Conservation (phyloP, 2,329 filamentous ascomycete genomes). For the Fusarium buharicum region DNA sequence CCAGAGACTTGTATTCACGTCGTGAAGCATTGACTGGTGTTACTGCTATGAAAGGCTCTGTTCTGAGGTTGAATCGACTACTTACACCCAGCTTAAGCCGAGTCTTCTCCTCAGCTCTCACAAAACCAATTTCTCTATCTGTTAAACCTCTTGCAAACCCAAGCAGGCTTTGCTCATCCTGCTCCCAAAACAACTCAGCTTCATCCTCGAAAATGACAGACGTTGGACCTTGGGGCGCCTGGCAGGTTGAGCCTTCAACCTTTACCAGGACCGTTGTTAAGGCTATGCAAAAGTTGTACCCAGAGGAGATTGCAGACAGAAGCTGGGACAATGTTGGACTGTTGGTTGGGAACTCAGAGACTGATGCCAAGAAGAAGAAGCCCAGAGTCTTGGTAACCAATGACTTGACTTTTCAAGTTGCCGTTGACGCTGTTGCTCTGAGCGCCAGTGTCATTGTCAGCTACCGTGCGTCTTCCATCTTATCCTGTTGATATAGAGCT, state of each 20-base stretch:
- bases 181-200: background rate
- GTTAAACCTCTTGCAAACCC: background rate
- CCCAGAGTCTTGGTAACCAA: constrained; percentile 73
- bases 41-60: constrained; percentile 31
- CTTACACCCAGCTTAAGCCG: constrained; percentile 10
- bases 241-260: constrained; percentile 52
- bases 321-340: constrained; percentile 98
- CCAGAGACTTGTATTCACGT: background rate
- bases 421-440: constrained; percentile 84
- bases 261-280: constrained; percentile 73
- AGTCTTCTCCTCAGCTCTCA: background rate
- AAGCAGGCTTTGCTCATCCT: constrained; percentile 36
- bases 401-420: constrained; percentile 89
- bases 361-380: constrained; percentile 45
- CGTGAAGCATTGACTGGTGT: background rate
- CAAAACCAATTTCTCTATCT: background rate
- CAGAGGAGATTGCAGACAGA: constrained; percentile 86
- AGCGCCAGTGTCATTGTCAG: constrained; percentile 83
- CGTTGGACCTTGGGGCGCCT: constrained; percentile 52
- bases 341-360: constrained; percentile 62
- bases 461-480: constrained; percentile 72
- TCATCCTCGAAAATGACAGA: constrained; percentile 41
- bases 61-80: constrained; percentile 21
- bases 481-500: background rate
- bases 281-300: constrained; percentile 88